phyloP scores from a whole-genome alignment of 2,329 filamentous ascomycete species.

The Fusarium nanum region DNA sequence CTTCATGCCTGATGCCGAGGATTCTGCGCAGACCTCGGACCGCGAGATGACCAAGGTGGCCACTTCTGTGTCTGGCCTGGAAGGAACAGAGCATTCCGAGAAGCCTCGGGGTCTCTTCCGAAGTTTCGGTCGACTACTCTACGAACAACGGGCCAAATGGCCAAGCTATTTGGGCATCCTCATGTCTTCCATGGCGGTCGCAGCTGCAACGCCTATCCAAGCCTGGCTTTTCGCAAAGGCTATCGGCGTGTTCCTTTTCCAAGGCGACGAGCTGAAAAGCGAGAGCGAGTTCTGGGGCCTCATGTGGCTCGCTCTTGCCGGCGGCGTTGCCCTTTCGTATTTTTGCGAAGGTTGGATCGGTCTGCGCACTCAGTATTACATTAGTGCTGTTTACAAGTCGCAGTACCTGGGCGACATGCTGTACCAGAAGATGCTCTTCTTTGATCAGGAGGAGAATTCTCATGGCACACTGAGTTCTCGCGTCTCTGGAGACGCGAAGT shows the following conservation, averaged over 20 bases:
- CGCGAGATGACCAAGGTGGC: not conserved
- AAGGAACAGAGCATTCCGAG: not conserved
- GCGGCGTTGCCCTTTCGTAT: conserved; percentile 46
- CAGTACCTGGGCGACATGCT: conserved; percentile 49
- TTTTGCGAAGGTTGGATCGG: conserved; percentile 42
- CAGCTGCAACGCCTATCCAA: conserved; percentile 45
- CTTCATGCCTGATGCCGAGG: not conserved
- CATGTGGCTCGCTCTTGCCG: conserved; percentile 49
- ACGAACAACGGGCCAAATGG: conserved; percentile 41
- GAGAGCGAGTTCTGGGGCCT: conserved; percentile 47
- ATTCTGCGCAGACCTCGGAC: not conserved
- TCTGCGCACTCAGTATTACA: conserved; percentile 16
- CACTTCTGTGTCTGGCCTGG: fast-evolving
- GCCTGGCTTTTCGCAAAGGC: conserved; percentile 49
- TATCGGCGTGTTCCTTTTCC: conserved; percentile 42
- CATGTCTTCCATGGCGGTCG: conserved; percentile 43
- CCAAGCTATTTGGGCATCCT: conserved; percentile 42
- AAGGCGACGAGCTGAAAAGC: conserved; percentile 45
- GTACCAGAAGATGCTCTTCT: conserved; percentile 46
- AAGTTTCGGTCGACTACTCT: conserved; percentile 38
- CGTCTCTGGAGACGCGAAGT: conserved; percentile 48
- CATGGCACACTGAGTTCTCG: conserved; percentile 46
- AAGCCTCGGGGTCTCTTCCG: conserved; percentile 11
- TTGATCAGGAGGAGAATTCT: conserved; percentile 48
- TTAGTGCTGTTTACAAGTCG: conserved; percentile 43